Base-by-base conservation (phyloP, 2,329 filamentous ascomycete species). In the Zalaria obscura region DNA sequence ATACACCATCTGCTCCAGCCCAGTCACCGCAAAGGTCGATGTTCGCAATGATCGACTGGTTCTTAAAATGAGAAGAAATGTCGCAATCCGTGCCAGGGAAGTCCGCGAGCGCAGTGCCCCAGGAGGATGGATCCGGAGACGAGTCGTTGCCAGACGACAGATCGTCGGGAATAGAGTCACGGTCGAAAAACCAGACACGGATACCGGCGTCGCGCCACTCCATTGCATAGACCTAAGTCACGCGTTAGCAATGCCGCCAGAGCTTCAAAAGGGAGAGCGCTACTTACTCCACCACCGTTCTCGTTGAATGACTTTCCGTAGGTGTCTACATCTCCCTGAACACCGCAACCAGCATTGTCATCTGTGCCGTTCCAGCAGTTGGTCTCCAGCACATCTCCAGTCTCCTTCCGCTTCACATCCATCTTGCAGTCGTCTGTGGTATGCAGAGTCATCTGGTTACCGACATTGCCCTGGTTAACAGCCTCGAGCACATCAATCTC, bases 21-120 rank as follows among this genome's bases (percentile, higher is more conserved):
- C 73, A 64, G 34, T 70, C 56, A 0, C 78, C 78, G 48, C 78
- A 82, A 5, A 82, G 58, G 54, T 78, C 73, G 47, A 81, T 80
- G 50, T 82, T 80, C 35, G 69, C 69, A 47, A 81, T 68, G 49
- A 82, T 80, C 48, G 73, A 77, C 55, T 78, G 70, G 51, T 81
- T 82, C 41, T 58, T 64, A 55, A 82, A 81, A 51, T 80, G 75
- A 3, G 60, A 63, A 4, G 58, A 55, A 39, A 81, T 73, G 44
- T 76, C 61, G 58, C 78, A 82, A 36, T 71, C 56, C 0, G 77
- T 81, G 49, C 62, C 67, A 9, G 78, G 77, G 55, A 80, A 81
- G 45, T 81, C 77, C 2, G 76, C 75, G 3, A 72, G 47, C 0
- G 76, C 71, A 2, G 59, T 65, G 25, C 78, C 78, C 77, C 80